Base-by-base conservation (phyloP, 441 rosid genomes). In the Lepidium campestre region DNA sequence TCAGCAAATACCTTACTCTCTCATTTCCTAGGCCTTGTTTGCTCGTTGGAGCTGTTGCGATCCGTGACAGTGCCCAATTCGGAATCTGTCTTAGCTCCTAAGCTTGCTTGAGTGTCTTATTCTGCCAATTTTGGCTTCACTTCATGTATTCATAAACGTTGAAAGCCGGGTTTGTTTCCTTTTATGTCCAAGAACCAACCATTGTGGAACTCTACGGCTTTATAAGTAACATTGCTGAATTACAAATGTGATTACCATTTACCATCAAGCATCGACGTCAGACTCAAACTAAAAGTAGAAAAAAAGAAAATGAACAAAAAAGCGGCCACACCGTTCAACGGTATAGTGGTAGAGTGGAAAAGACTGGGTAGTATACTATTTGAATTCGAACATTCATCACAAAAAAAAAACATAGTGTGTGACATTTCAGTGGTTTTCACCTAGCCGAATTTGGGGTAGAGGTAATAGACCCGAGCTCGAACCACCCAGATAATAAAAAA, bases 1-100 rank as follows among this genome's bases (percentile, higher is more conserved):
- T 87, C 97, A 2, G 97, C 94, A 27, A 91, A 91, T 79, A 87
- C 97, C 0, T 78, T 90, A 76, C 94, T 94, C 17, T 89, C 99
- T 69, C 99, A 94, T 78, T 94, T 94, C 75, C 78, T 90, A 54
- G 98, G 99, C 34, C 91, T 94, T 35, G 83, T 85, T 45, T 91
- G 78, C 86, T 90, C 98, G 4, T 75, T 87, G 85, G 97, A 94
- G 81, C 83, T 91, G 68, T 81, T 94, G 81, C 91, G 95, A 18
- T 89, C 93, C 0, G 97, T 91, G 56, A 94, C 98, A 14, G 68
- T 88, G 63, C 84, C 96, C n/a, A 72, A 81, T 42, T 66, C 86
- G 2, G 93, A 85, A 46, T 34, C 72, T 56, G 54, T 62, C 59
- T 83, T 82, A 3, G 78, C 73, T 63, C 91, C 87, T 6, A 82